Evolutionary conservation across 495 filamentous ascomycete genomes (phyloP), one percentile per base, ranked within the genome.

Genomic region (Penicillium verhagenii): DNA sequence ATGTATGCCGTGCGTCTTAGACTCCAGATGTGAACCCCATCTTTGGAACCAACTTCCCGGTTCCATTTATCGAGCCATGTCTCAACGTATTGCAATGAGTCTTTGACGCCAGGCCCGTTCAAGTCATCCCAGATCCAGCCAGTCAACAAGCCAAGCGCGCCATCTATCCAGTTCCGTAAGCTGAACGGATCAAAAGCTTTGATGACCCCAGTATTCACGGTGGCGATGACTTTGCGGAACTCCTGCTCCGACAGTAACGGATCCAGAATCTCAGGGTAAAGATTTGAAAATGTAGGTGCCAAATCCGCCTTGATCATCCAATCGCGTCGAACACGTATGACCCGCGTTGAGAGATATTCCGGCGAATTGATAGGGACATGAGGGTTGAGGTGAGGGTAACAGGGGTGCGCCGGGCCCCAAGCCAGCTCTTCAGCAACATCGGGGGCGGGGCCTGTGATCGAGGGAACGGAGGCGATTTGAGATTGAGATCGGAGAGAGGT

Each of bases 91-190:
- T 72, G 73, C 20, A 94, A 61, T 47, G 84, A 75, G n/a, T 75
- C 68, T 69, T 96, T 96, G 10, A 86, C 80, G 19, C 73, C 79
- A 7, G 87, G 85, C 2, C 86, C 76, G 1, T 91, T 91, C 21
- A 94, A 40, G 64, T 97, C 94, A 47, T 99, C 94, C 89, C 90
- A 96, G 13, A 97, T 50, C 91, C 91, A 99, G 16, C 91, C 84
- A 3, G 94, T 97, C 24, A 89, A 66, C 38, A 96, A 64, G 0
- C 92, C 91, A 57, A 95, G 53, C 6, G 89, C 66, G 4, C 82
- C 82, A 64, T 97, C 92, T 3, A 95, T 40, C 65, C 89, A 85
- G 54, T 91, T 93, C 42, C 87, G 76, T 40, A 74, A 57, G 39
- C 74, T 79, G 68, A 81, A 91, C 18, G 93, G 92, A 54, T 86